A percentile compares a stretch with the other conserved stretches of the same genome.
Conservation (phyloP, 2,329 filamentous ascomycete species). For the Colletotrichum tamarilloi region DNA sequence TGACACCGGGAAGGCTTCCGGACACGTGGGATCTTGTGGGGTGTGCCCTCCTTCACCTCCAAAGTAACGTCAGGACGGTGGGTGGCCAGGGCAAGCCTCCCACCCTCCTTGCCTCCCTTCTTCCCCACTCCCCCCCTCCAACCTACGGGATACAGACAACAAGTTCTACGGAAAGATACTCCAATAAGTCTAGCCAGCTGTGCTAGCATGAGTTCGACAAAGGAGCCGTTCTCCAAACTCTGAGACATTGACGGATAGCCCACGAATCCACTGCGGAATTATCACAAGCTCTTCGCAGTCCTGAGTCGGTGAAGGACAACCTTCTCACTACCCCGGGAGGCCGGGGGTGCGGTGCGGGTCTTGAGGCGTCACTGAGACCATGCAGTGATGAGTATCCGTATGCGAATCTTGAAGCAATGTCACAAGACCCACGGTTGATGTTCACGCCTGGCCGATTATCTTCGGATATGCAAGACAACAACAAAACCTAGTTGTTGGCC, state of each 20-base stretch:
- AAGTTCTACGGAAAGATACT: not conserved
- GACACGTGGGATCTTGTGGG: constrained; percentile 32
- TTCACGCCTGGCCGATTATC: not conserved
- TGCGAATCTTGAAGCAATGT: not conserved
- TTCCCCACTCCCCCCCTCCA: not conserved
- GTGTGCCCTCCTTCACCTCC: constrained; percentile 22
- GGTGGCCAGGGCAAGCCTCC: not conserved
- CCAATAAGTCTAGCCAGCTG: constrained; percentile 8
- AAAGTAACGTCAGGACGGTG: constrained; percentile 18
- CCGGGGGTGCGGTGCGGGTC: constrained; percentile 9
- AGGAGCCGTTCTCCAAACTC: constrained; percentile 8
- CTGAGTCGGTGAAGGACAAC: constrained; percentile 5
- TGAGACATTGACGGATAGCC: constrained; percentile 26
- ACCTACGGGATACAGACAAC: not conserved
- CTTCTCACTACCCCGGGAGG: constrained; percentile 7
- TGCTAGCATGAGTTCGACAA: constrained; percentile 10
- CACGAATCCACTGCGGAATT: constrained; percentile 16
- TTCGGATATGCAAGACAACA: not conserved
- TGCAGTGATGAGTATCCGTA: not conserved
- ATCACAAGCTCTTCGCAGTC: not conserved
- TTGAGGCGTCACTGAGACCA: not conserved
- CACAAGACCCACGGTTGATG: not conserved
- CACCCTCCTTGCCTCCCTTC: not conserved
- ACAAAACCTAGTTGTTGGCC: not conserved
- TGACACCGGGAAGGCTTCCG: constrained; percentile 24